Conservation (phyloP, 345 rosid genomes). For the Conringia planisiliqua region DNA sequence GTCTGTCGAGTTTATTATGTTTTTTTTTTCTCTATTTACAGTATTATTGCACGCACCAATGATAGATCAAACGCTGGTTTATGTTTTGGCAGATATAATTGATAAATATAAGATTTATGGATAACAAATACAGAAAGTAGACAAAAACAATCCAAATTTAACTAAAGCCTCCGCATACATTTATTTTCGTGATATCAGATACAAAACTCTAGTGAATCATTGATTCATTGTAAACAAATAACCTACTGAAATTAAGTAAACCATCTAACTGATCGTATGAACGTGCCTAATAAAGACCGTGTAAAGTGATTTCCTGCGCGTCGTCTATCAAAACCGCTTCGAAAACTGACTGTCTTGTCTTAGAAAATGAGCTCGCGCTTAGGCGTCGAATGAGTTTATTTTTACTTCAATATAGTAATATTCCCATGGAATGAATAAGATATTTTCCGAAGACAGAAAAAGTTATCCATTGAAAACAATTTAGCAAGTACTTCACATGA, state of each 20-base stretch:
- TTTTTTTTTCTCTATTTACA: background rate
- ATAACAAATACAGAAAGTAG: background rate
- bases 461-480: background rate
- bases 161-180: background rate
- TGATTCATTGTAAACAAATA: background rate
- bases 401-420: background rate
- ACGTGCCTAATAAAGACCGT: background rate
- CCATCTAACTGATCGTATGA: background rate
- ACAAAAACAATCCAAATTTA: background rate
- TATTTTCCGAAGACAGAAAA: background rate
- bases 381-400: background rate
- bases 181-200: background rate
- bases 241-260: background rate
- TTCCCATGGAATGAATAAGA: background rate
- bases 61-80: background rate
- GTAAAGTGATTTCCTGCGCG: background rate
- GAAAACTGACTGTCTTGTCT: background rate
- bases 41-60: background rate
- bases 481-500: constrained; percentile 6
- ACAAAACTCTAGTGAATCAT: background rate
- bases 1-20: background rate
- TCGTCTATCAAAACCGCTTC: background rate
- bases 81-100: background rate
- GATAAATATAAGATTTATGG: background rate
- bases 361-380: background rate